phyloP scores from a whole-genome alignment of 345 rosid genomes.

The Heritiera littoralis region DNA sequence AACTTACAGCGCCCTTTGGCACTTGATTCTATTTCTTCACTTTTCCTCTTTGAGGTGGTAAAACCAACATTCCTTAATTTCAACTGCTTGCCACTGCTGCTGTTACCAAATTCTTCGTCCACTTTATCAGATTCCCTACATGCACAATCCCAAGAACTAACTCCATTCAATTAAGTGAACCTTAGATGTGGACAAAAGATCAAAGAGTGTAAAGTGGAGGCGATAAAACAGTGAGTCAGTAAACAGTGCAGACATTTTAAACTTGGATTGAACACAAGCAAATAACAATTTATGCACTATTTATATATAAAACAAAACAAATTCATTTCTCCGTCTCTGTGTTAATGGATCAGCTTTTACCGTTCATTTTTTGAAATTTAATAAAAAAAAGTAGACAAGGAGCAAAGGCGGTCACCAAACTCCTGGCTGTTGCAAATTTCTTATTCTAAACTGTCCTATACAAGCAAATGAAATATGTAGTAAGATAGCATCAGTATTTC shows the following conservation, averaged over 20 bases:
- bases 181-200: not conserved
- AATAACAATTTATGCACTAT: not conserved
- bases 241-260: not conserved
- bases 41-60: slow-evolving; percentile 58
- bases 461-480: not conserved
- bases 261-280: not conserved
- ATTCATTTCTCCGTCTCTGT: not conserved
- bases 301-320: not conserved
- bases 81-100: slow-evolving; percentile 57
- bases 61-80: slow-evolving; percentile 75
- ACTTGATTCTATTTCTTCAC: slow-evolving; percentile 74
- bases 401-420: not conserved
- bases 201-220: not conserved
- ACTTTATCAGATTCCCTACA: slow-evolving; percentile 69
- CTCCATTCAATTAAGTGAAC: not conserved
- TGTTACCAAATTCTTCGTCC: slow-evolving; percentile 55
- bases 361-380: too few species aligned
- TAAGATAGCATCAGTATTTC: not conserved
- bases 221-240: too few species aligned
- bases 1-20: slow-evolving; percentile 90
- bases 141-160: not conserved
- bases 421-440: not conserved
- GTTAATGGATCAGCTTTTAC: not conserved
- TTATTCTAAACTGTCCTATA: not conserved
- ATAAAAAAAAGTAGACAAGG: not conserved